Base-by-base conservation (phyloP, 2,329 filamentous ascomycete genomes). In the Aspergillus ibericus region DNA sequence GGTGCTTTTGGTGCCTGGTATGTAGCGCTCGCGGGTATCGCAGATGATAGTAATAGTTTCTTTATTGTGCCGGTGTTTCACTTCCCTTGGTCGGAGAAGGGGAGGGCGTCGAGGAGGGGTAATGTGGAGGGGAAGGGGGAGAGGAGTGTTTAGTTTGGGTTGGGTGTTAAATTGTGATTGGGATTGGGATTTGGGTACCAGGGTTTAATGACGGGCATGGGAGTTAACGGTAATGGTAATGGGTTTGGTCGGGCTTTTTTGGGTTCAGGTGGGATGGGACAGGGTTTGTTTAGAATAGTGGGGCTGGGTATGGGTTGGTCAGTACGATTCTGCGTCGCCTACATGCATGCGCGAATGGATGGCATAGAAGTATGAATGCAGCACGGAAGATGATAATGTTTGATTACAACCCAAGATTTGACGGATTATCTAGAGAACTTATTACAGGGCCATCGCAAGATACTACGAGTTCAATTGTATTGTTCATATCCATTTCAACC, bases 11-110 rank as follows among this genome's bases (percentile, higher is more conserved):
- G 90, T 61, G 89, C 90, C 1, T 93, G 91, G 91, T 93, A 92
- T 75, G 90, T 90, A 67, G 89, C 90, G n/a, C 80, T 92, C 63
- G 89, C 89, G 55, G 90, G 90, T 82, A 83, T 93, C 58, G 87
- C 88, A 55, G 89, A 93, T 58, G 68, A 68, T 9, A 76, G 69
- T 51, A 80, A 80, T 60, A 93, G 90, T 79, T 96, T 96, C 85
- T 93, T 96, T 80, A 82, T 93, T 73, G 85, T 95, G 59, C 92
- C 92, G 51, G 91, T 96, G 61, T 87, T 89, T 68, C 91, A 96
- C 80, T 93, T 96, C 81, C 92, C 92, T 38, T 96, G 92, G 92
- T 93, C 89, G 38, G 88, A 89, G 69, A 88, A 88, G 80, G 89
- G 85, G 44, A 84, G 53, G 22, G 60, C 51, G 49, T 55, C 53